phyloP scores from a whole-genome alignment of 345 rosid species.

The Gossypium bickii region DNA sequence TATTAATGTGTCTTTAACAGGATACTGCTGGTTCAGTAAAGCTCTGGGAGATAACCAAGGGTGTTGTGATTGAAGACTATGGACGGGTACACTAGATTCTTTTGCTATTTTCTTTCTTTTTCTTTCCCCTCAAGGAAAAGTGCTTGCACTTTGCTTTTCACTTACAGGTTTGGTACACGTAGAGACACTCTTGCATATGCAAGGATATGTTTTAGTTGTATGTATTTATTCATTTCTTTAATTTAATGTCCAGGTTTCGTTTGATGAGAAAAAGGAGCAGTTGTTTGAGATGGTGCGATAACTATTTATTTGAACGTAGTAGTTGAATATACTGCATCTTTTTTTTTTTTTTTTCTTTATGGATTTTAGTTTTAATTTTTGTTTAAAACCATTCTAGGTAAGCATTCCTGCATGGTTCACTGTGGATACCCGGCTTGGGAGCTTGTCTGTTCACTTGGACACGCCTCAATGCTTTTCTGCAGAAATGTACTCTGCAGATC shows the following conservation, averaged over 20 bases:
- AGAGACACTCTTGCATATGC: neutral
- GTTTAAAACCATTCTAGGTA: constrained; percentile 45
- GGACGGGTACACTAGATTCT: constrained; percentile 54
- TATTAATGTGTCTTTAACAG: constrained; percentile 37
- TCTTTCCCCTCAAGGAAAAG: neutral
- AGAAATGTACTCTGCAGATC: constrained; percentile 96
- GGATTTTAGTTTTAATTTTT: constrained; percentile 21
- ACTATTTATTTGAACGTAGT: neutral
- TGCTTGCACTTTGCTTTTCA: neutral
- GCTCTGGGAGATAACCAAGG: constrained; percentile 94
- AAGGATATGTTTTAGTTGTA: neutral
- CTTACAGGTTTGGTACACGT: neutral
- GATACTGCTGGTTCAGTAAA: constrained; percentile 89
- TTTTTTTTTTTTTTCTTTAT: neutral
- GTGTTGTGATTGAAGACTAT: constrained; percentile 80
- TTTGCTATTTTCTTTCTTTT: neutral
- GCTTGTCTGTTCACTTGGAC: constrained; percentile 92
- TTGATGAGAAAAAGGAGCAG: constrained; percentile 91
- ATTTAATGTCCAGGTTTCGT: constrained; percentile 52
- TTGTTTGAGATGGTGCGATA: constrained; percentile 82
- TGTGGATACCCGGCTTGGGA: constrained; percentile 94
- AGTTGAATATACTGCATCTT: neutral
- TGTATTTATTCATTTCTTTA: constrained; percentile 10
- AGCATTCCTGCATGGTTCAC: constrained; percentile 99
- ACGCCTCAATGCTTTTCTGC: constrained; percentile 99